Base-by-base conservation (phyloP, 345 rosid genomes). In the Pseudoturritis turrita region DNA sequence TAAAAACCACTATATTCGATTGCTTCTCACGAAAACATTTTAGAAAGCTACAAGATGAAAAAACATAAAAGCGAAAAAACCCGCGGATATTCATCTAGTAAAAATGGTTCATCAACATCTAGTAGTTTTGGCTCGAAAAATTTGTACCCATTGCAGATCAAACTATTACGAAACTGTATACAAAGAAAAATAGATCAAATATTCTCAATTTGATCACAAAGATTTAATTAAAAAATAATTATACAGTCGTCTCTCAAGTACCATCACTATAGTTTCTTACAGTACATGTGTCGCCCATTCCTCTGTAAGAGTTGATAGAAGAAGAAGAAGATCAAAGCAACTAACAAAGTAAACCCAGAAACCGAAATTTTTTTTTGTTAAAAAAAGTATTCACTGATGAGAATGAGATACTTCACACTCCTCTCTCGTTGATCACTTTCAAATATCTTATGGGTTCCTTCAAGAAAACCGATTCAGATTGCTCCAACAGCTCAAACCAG, bases 171-270 rank as follows among this genome's bases (percentile, higher is more conserved):
- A 26, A 28, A 7, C 37, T n/a, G 58, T n/a, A 6, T 21, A 28
- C 6, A 31, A 25, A 17, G 44, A 21, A 35, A 68, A 68, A 21
- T n/a, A 51, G 8, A 41, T 54, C 5, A 43, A 13, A n/a, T 31
- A 46, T 35, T 56, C 13, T 47, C 21, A 71, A 4, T 15, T 53
- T 41, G 28, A 53, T 44, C 55, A 22, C 7, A 63, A 23, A 29
- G 13, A 51, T 55, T 54, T 17, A 17, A 44, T 15, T 53, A 29
- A 63, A 55, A 49, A 62, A 63, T 44, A 64, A 63, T 54, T 73
- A 73, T 73, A 73, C 71, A 72, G 36, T 62, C 29, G 63, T 72
- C 46, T 44, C 39, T 53, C 63, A 72, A 43, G 63, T 62, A 43
- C 62, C 55, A 73, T 64, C 29, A 39, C 77, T 23, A 15, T 54